A percentile compares a stretch with the other conserved stretches of the same genome.
phyloP scores from a whole-genome alignment of 2,329 filamentous ascomycete genomes.

The Fusarium nisikadoi region DNA sequence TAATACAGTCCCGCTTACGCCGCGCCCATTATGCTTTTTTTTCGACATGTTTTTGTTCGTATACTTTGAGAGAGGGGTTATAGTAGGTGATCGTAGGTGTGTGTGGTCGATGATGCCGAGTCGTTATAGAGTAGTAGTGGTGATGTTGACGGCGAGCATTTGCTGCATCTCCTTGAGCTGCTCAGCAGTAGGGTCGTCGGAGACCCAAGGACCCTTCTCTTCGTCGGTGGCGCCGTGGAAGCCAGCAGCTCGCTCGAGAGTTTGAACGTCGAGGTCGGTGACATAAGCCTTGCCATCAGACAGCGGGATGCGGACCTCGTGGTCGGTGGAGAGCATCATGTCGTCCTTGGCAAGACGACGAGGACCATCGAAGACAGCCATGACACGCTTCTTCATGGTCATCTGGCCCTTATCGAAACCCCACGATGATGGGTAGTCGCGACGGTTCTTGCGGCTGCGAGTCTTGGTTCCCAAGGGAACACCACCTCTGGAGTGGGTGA shows the following conservation, averaged over 20 bases:
- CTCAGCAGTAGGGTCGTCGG: conserved; percentile 74
- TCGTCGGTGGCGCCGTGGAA: conserved; percentile 83
- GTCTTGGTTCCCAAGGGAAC: conserved; percentile 67
- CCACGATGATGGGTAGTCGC: conserved; percentile 94
- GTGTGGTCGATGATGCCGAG: neutral
- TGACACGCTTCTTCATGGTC: conserved; percentile 97
- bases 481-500: conserved; percentile 82
- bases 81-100: conserved; percentile 6
- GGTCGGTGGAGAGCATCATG: conserved; percentile 97
- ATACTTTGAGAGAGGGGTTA: conserved; percentile 12
- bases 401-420: conserved; percentile 92
- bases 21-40: conserved; percentile 46
- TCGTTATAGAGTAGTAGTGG: conserved; percentile 33
- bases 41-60: conserved; percentile 31
- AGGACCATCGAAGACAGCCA: conserved; percentile 90
- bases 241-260: conserved; percentile 85
- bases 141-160: conserved; percentile 50
- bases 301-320: conserved; percentile 89
- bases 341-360: conserved; percentile 96
- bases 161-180: conserved; percentile 70
- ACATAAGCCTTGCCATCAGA: conserved; percentile 82
- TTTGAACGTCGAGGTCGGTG: conserved; percentile 93
- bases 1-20: conserved; percentile 46
- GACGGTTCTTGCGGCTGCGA: conserved; percentile 86
- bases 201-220: conserved; percentile 87